Evolutionary conservation across 176 grass and related monocot species (phyloP).

Genomic region (Saccharum officinarum): DNA sequence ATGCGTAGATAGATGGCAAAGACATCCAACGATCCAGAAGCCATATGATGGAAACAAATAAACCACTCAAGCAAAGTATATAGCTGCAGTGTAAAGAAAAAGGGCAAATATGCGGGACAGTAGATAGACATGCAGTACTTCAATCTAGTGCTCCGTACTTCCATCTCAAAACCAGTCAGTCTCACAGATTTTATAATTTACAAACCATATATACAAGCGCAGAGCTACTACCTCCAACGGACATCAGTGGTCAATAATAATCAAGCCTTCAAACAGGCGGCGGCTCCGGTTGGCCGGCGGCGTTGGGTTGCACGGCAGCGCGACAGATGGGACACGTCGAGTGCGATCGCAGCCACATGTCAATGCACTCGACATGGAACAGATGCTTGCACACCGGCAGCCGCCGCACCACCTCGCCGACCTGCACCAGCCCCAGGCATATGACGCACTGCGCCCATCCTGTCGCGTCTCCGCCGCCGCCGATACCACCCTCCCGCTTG

Average conservation of each 20-base stretch:
- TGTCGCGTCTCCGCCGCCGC: background rate
- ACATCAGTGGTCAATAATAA: background rate
- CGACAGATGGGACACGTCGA: constrained; percentile 47
- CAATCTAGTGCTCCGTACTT: background rate
- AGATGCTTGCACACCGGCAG: constrained; percentile 42
- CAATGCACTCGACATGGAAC: constrained; percentile 48
- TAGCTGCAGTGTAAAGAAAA: background rate
- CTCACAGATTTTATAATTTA: background rate
- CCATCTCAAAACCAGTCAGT: background rate
- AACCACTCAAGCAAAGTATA: too few species aligned
- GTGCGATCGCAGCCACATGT: constrained; percentile 36
- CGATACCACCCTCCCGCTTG: constrained; percentile 23
- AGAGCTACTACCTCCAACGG: background rate
- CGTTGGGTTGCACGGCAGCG: constrained; percentile 14
- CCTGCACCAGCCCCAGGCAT: constrained; percentile 46
- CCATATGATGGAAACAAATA: too few species aligned
- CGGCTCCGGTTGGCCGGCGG: background rate
- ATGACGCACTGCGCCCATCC: constrained; percentile 56
- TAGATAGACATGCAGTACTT: background rate
- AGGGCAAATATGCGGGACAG: background rate
- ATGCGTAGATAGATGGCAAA: too few species aligned
- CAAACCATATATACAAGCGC: background rate
- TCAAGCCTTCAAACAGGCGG: constrained; percentile 22
- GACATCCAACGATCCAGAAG: too few species aligned
- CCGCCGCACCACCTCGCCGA: constrained; percentile 46